phyloP scores from a whole-genome alignment of 169 alveolate genomes.

The Plasmodium malariae region DNA sequence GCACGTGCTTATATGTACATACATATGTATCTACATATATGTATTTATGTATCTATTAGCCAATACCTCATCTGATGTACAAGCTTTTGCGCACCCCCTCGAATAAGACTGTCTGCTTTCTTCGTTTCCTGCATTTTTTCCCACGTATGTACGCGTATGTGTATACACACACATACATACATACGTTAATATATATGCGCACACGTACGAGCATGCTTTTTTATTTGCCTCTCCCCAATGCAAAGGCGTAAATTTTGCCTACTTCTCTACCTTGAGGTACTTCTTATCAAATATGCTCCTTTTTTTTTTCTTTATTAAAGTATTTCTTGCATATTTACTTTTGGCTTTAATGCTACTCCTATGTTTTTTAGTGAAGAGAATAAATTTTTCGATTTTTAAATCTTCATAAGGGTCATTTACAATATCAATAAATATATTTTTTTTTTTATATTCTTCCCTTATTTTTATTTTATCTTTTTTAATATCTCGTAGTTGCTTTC shows the following conservation, averaged over 20 bases:
- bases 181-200: background rate
- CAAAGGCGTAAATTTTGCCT: too few species aligned
- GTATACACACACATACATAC: background rate
- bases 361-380: constrained; percentile 17
- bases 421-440: constrained; percentile 50
- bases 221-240: too few species aligned
- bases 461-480: constrained; percentile 27
- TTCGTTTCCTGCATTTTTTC: background rate
- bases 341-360: constrained; percentile 15
- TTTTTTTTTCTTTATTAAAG: constrained; percentile 43
- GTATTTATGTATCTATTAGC: background rate
- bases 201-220: background rate
- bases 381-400: constrained; percentile 6
- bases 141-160: background rate
- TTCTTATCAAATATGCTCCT: constrained; percentile 62
- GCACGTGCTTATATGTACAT: background rate
- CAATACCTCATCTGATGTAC: background rate
- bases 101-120: background rate
- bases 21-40: background rate
- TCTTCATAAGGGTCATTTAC: constrained; percentile 49
- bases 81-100: background rate
- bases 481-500: constrained; percentile 52
- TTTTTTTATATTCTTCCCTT: constrained; percentile 30
- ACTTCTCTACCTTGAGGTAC: constrained; percentile 21
- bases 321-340: constrained; percentile 13